These are phyloP conservation scores for Cyberlindnera americana DNA, from an alignment of 805 yeast genomes.

Conservation along the genomic window DNA sequence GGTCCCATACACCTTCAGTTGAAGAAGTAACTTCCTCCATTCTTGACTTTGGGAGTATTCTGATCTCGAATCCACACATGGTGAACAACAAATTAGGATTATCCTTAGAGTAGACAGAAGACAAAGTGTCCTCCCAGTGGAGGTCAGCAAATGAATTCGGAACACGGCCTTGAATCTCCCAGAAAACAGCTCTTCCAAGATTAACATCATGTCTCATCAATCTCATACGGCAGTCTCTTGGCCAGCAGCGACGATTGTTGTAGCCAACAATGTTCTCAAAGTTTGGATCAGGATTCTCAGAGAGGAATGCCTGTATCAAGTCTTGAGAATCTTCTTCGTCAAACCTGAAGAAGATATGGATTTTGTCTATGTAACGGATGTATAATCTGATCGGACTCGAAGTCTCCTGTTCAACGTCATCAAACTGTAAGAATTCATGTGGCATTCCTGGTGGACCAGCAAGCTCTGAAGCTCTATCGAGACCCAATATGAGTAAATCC, in stretches of 20 bases:
- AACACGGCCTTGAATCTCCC: conserved; percentile 81
- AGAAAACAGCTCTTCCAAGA: conserved; percentile 84
- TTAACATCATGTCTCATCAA: conserved; percentile 88
- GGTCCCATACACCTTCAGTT: conserved; percentile 90
- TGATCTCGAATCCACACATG: conserved; percentile 93
- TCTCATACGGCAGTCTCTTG: conserved; percentile 86
- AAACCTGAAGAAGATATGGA: conserved; percentile 77
- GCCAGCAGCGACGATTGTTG: conserved; percentile 92
- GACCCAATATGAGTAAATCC: conserved; percentile 79
- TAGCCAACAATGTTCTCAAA: conserved; percentile 83
- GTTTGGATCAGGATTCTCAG: conserved; percentile 91
- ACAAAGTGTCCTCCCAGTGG: conserved; percentile 76
- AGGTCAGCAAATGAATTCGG: conserved; percentile 72
- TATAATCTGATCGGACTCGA: conserved; percentile 77
- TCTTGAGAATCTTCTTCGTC: conserved; percentile 70
- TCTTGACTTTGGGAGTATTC: conserved; percentile 77
- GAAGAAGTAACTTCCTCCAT: conserved; percentile 47
- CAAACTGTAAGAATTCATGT: conserved; percentile 74
- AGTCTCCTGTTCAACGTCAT: conserved; percentile 52
- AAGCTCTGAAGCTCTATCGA: conserved; percentile 80
- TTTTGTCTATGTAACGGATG: conserved; percentile 76
- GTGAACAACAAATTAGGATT: conserved; percentile 86
- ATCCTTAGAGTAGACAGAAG: conserved; percentile 86
- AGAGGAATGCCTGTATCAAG: conserved; percentile 66
- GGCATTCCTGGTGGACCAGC: conserved; percentile 77